Conservation (phyloP, 2,329 filamentous ascomycete species). For the Metarhizium guizhouense region DNA sequence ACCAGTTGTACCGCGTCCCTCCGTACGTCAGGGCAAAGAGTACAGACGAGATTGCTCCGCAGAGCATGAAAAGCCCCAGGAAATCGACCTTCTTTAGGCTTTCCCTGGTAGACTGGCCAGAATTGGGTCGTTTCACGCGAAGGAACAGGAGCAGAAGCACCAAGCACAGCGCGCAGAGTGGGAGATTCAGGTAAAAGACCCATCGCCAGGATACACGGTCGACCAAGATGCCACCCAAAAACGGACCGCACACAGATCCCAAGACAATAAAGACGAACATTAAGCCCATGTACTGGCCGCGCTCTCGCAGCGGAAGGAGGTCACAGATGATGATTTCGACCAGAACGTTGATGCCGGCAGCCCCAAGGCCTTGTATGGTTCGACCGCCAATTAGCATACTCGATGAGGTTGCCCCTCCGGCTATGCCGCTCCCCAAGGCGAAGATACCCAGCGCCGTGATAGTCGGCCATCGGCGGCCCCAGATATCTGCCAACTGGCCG, state of each 20-base stretch:
- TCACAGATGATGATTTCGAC: conserved; percentile 29
- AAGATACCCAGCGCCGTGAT: conserved; percentile 21
- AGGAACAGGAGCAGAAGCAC: conserved; percentile 26
- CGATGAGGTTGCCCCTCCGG: conserved; percentile 29
- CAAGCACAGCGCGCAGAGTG: conserved; percentile 25
- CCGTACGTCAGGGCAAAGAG: conserved; percentile 35
- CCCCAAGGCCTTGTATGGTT: conserved; percentile 32
- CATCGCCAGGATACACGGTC: conserved; percentile 30
- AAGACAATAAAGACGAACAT: conserved; percentile 23
- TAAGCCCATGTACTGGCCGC: conserved; percentile 32
- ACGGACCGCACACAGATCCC: conserved; percentile 24
- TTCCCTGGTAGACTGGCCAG: conserved; percentile 5
- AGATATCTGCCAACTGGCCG: no score
- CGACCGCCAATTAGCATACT: conserved; percentile 34
- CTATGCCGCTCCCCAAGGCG: conserved; percentile 39
- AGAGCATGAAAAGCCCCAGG: conserved; percentile 33
- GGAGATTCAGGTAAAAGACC: conserved; percentile 38
- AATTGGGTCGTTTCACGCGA: conserved; percentile 17
- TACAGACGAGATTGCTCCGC: conserved; percentile 24
- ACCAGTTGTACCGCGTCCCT: conserved; percentile 34
- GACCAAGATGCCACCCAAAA: conserved; percentile 21
- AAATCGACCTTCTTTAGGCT: conserved; percentile 31
- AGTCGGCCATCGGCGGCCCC: no score
- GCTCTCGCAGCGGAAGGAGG: conserved; percentile 37
- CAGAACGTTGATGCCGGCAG: conserved; percentile 20